These are phyloP conservation scores for Fusarium floridanum DNA, from an alignment of 2,329 filamentous ascomycete genomes.

Conservation along the genomic window DNA sequence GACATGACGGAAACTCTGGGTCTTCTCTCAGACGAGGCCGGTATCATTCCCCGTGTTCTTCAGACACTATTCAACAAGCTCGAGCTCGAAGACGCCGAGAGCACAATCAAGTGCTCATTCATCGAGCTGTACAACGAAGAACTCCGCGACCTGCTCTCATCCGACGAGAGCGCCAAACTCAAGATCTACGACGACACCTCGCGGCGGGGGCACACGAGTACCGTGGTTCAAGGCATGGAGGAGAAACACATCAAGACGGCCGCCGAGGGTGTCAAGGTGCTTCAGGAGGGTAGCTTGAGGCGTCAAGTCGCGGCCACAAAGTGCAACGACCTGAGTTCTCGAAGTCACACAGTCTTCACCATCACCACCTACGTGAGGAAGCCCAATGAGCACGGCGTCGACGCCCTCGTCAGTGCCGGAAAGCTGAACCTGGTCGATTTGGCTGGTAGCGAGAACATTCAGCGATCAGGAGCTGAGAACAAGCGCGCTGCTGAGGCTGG, in stretches of 20 bases:
- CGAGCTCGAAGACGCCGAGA: conserved; percentile 82
- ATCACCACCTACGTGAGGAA: conserved; percentile 93
- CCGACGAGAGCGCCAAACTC: conserved; percentile 85
- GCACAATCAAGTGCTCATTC: conserved; percentile 96
- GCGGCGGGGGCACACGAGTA: conserved; percentile 86
- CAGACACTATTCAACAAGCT: conserved; percentile 89
- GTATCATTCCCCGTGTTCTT: conserved; percentile 93
- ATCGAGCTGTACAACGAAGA: conserved; percentile 99
- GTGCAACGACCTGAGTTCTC: conserved; percentile 97
- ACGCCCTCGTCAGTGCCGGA: conserved; percentile 90
- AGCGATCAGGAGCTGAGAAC: conserved; percentile 96
- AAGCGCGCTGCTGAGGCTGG: conserved; percentile 96
- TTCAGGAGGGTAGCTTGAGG: conserved; percentile 91
- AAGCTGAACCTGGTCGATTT: conserved; percentile 98
- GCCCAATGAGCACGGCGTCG: conserved; percentile 82
- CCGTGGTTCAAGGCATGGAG: conserved; percentile 97
- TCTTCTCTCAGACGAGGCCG: conserved; percentile 89
- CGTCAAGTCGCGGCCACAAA: conserved; percentile 99
- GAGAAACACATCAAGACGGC: conserved; percentile 92
- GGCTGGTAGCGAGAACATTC: conserved; percentile 97
- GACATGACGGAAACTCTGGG: conserved; percentile 92
- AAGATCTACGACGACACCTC: conserved; percentile 96
- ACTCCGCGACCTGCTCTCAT: conserved; percentile 86
- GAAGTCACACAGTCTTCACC: conserved; percentile 97
- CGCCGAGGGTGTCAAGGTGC: conserved; percentile 85